These are phyloP conservation scores for Carex kokanica DNA, from an alignment of 176 grass and related monocot genomes.

Conservation along the genomic window DNA sequence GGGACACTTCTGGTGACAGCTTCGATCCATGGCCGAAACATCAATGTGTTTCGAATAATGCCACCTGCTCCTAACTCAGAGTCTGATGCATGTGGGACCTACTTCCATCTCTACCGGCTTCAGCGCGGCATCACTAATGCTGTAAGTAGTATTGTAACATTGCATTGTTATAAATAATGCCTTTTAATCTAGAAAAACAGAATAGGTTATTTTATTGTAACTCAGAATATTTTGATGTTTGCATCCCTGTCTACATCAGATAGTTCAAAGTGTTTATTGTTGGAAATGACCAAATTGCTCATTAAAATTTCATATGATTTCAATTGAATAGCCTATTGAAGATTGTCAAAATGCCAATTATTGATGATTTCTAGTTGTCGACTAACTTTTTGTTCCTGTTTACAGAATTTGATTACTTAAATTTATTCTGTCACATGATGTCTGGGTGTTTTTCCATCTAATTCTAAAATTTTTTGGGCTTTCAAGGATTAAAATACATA, in stretches of 20 bases:
- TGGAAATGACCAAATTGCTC: slow-evolving; percentile 21
- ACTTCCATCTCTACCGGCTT: slow-evolving; percentile 80
- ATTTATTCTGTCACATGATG: not conserved
- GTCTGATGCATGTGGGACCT: slow-evolving; percentile 54
- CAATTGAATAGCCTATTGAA: not conserved
- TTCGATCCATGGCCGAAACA: slow-evolving; percentile 81
- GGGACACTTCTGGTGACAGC: slow-evolving; percentile 95
- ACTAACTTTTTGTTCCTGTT: not conserved
- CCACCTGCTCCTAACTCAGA: slow-evolving; percentile 53
- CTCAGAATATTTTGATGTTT: not conserved
- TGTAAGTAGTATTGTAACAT: slow-evolving; percentile 33
- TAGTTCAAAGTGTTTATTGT: slow-evolving; percentile 16
- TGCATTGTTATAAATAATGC: not conserved
- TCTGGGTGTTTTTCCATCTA: not conserved
- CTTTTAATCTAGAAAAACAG: not conserved
- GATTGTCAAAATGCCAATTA: not conserved
- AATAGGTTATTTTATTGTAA: not conserved
- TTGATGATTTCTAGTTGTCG: not conserved
- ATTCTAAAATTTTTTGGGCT: not conserved
- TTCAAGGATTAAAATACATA: not conserved
- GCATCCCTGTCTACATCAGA: not conserved
- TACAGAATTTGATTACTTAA: not conserved
- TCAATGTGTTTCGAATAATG: slow-evolving; percentile 88
- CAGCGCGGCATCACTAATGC: slow-evolving; percentile 95
- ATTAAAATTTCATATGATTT: not conserved